Conservation (phyloP, 1,284 basidiomycete species). For the Sanghuangporus sanghuang region DNA sequence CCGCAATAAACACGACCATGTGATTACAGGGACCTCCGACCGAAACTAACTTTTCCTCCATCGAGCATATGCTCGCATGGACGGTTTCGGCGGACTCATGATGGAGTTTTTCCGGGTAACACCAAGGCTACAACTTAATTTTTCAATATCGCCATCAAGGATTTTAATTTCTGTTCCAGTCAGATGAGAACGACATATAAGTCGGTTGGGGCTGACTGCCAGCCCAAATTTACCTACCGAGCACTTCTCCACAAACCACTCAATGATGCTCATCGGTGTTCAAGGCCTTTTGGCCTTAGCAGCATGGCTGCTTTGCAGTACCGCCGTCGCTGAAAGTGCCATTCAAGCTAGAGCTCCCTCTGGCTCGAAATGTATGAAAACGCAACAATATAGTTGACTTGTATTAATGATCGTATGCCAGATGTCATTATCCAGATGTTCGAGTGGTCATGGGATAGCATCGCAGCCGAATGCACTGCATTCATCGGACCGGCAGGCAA, state of each 20-base stretch:
- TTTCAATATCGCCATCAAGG: not conserved
- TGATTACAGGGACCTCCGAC: too few relatives aligned
- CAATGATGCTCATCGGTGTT: not conserved
- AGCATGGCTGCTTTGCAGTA: not conserved
- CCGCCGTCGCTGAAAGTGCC: not conserved
- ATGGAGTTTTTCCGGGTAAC: too few relatives aligned
- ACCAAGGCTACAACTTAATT: not conserved
- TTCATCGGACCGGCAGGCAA: conserved; percentile 56
- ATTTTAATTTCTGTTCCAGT: not conserved
- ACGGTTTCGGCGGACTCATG: too few relatives aligned
- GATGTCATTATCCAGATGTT: conserved; percentile 35
- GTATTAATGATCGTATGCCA: conserved; percentile 1
- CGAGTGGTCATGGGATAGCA: conserved; percentile 42
- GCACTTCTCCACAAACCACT: not conserved
- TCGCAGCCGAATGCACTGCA: conserved; percentile 57
- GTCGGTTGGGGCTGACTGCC: not conserved
- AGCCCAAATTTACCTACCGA: not conserved
- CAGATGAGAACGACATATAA: not conserved
- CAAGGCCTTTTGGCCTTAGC: not conserved
- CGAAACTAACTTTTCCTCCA: too few relatives aligned
- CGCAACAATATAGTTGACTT: not conserved
- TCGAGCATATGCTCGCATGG: too few relatives aligned
- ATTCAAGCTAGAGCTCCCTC: not conserved
- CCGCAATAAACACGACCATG: too few relatives aligned
- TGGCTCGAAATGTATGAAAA: not conserved